These are phyloP conservation scores for Catenaria anguillulae DNA, from an alignment of 371 early-diverging fungal species.

Conservation along the genomic window DNA sequence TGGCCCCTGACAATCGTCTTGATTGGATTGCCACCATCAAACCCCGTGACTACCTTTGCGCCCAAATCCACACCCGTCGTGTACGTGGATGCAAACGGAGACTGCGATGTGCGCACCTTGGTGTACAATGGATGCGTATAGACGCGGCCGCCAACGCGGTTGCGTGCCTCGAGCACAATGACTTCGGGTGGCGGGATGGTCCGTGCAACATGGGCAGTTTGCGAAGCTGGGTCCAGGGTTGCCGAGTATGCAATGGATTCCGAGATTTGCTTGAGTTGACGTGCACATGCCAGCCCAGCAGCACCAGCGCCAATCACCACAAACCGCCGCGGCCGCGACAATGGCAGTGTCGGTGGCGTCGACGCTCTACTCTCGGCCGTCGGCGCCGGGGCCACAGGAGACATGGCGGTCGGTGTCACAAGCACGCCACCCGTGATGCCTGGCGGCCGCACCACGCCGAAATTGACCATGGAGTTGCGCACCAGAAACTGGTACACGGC, in stretches of 20 bases:
- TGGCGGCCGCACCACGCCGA: constrained; percentile 13
- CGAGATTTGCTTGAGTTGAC: constrained; percentile 18
- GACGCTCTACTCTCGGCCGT: too few relatives aligned
- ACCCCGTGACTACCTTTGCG: constrained; percentile 27
- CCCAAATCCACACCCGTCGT: constrained; percentile 17
- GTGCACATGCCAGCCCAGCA: constrained; percentile 17
- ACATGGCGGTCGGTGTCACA: not conserved
- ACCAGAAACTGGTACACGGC: constrained; percentile 20
- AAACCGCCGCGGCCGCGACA: constrained; percentile 8
- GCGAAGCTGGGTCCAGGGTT: not conserved
- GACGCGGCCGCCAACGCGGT: constrained; percentile 19
- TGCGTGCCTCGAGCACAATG: constrained; percentile 17
- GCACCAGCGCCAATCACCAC: constrained; percentile 19
- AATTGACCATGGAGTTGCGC: constrained; percentile 22
- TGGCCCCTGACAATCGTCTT: constrained; percentile 24
- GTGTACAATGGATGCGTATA: constrained; percentile 15
- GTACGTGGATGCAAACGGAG: constrained; percentile 1
- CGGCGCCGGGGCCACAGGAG: too few relatives aligned
- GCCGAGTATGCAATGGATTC: constrained; percentile 7
- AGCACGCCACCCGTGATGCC: not conserved
- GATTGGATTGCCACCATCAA: constrained; percentile 28
- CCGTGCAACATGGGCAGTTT: constrained; percentile 7
- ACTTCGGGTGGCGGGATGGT: constrained; percentile 14
- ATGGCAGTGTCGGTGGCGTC: too few relatives aligned
- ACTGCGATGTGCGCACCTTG: not conserved